Conservation (phyloP, 1,139 yeast genomes). For the Yamadazyma oceani region DNA sequence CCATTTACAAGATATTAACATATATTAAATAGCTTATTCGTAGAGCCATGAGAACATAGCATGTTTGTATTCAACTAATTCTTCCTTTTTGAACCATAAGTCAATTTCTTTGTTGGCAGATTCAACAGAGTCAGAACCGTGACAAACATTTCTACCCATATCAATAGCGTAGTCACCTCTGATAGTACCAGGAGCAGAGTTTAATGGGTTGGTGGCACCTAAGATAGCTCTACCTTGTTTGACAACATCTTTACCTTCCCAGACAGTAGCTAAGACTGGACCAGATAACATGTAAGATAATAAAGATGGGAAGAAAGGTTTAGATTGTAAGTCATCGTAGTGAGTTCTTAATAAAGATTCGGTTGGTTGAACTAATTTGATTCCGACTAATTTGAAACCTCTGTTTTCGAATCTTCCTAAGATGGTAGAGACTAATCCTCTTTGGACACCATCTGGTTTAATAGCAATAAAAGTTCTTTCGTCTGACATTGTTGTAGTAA, state of each 20-base stretch:
- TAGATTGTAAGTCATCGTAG: conserved; percentile 90
- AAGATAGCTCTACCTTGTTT: conserved; percentile 96
- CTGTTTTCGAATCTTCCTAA: conserved; percentile 93
- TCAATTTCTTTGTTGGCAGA: conserved; percentile 93
- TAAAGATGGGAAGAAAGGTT: conserved; percentile 97
- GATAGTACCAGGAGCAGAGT: conserved; percentile 98
- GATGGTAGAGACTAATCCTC: conserved; percentile 92
- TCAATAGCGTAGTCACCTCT: conserved; percentile 97
- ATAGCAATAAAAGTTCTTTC: conserved; percentile 99
- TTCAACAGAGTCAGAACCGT: conserved; percentile 99
- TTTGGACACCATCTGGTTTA: conserved; percentile 99
- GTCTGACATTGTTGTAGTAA: conserved; percentile 41
- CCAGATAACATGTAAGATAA: conserved; percentile 97
- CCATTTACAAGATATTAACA: not conserved
- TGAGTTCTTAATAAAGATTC: conserved; percentile 88
- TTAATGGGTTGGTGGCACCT: conserved; percentile 99
- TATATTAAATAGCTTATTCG: conserved; percentile 52
- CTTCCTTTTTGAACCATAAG: conserved; percentile 98
- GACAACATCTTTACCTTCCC: conserved; percentile 99
- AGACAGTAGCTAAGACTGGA: conserved; percentile 97
- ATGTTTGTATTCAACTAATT: conserved; percentile 89
- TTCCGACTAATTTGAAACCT: conserved; percentile 96
- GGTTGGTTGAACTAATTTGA: conserved; percentile 87
- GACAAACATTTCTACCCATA: conserved; percentile 99
- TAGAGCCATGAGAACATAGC: conserved; percentile 86